Percentiles rank a stretch among this genome's conserved stretches.
phyloP scores from a whole-genome alignment of 169 alveolate species.

The Eimeria falciformis region DNA sequence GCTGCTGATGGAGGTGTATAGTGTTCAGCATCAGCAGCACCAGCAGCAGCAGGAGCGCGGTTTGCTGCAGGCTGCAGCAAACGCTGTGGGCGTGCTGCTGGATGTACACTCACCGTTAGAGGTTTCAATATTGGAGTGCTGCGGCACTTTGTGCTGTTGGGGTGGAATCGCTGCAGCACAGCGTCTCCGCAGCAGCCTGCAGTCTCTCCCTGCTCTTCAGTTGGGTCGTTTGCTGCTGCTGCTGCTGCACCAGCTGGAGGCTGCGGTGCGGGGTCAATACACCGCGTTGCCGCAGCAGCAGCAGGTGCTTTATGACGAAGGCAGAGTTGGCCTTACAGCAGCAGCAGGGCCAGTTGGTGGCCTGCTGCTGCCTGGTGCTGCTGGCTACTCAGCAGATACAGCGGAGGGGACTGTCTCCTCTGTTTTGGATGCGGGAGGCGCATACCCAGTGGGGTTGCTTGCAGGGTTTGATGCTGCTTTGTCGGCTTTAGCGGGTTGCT shows the following conservation, averaged over 20 bases:
- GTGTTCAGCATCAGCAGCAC: slow-evolving; percentile 60
- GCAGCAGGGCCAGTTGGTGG: slow-evolving; percentile 1
- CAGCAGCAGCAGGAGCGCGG: slow-evolving; percentile 61
- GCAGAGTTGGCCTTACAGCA: neutral
- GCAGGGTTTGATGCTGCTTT: slow-evolving; percentile 57
- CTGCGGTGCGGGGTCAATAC: slow-evolving; percentile 71
- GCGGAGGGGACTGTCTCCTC: slow-evolving; percentile 4
- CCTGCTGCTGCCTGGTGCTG: neutral
- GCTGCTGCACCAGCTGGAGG: slow-evolving; percentile 74
- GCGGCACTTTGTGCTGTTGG: slow-evolving; percentile 30
- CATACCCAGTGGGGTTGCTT: slow-evolving; percentile 60
- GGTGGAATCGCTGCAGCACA: slow-evolving; percentile 68
- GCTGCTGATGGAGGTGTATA: slow-evolving; percentile 60
- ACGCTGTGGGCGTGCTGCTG: slow-evolving; percentile 55
- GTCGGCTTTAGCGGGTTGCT: slow-evolving; percentile 15
- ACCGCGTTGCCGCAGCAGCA: slow-evolving; percentile 73
- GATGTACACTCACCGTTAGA: slow-evolving; percentile 44
- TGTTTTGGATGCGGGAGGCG: slow-evolving; percentile 34
- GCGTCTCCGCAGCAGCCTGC: slow-evolving; percentile 38
- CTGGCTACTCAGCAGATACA: slow-evolving; percentile 33
- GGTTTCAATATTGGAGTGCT: slow-evolving; percentile 8
- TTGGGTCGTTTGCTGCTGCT: slow-evolving; percentile 62
- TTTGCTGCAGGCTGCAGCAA: slow-evolving; percentile 69
- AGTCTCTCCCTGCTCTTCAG: neutral
- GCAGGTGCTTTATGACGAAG: slow-evolving; percentile 9